Conservation (phyloP, 2,329 filamentous ascomycete genomes). For the Grosmannia clavigera region DNA sequence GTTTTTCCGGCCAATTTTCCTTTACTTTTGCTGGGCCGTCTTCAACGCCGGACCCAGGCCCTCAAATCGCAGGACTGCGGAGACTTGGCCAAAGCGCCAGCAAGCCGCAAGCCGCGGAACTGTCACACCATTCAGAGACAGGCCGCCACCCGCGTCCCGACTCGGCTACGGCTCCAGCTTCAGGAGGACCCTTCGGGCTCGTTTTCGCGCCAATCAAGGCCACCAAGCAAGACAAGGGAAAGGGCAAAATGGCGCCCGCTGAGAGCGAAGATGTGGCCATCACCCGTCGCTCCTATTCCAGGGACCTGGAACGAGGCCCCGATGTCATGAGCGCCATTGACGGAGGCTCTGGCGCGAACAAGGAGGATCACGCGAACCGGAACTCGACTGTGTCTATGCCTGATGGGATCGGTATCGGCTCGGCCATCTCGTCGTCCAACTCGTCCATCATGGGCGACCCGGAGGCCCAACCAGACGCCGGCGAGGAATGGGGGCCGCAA, state of each 20-base stretch:
- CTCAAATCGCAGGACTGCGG: constrained; percentile 10
- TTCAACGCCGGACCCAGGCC: not conserved
- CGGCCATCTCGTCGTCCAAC: constrained; percentile 41
- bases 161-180: not conserved
- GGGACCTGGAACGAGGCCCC: constrained; percentile 43
- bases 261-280: constrained; percentile 22
- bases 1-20: not conserved
- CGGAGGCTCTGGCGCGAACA: not conserved
- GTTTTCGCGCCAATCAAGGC: constrained; percentile 3
- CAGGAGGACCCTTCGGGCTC: constrained; percentile 4
- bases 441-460: constrained; percentile 51
- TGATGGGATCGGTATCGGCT: constrained; percentile 42
- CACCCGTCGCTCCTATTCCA: constrained; percentile 24
- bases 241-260: constrained; percentile 27
- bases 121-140: not conserved
- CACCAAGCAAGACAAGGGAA: constrained; percentile 29
- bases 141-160: not conserved
- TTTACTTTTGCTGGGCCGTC: not conserved
- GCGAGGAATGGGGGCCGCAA: constrained; percentile 79
- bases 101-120: not conserved
- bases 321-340: constrained; percentile 20
- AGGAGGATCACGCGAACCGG: constrained; percentile 11
- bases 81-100: constrained; percentile 20
- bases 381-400: constrained; percentile 36
- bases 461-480: constrained; percentile 52